phyloP scores from a whole-genome alignment of 1,284 basidiomycete species.

The Puccinia coronata region DNA sequence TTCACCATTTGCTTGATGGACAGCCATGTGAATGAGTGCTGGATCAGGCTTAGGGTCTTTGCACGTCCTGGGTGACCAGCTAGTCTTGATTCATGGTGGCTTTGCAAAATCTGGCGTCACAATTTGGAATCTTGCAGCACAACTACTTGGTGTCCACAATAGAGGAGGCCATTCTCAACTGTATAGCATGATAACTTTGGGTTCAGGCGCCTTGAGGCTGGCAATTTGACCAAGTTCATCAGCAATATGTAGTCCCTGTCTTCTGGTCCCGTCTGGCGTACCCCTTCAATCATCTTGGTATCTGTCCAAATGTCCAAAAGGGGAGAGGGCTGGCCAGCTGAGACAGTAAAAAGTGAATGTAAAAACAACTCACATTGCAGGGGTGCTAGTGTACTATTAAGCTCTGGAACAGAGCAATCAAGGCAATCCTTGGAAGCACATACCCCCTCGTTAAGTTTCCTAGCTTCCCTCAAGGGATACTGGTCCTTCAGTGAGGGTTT shows the following conservation, averaged over 20 bases:
- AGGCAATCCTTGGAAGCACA: neutral
- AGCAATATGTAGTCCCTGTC: neutral
- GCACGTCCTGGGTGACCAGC: conserved; percentile 62
- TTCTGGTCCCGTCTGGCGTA: neutral
- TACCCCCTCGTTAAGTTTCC: neutral
- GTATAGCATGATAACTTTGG: neutral
- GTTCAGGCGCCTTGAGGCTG: neutral
- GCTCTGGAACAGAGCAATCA: neutral
- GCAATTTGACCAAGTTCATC: neutral
- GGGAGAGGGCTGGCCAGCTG: neutral
- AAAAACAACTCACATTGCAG: neutral
- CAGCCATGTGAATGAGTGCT: conserved; percentile 59
- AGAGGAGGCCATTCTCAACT: neutral
- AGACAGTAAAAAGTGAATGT: neutral
- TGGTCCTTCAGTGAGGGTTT: neutral
- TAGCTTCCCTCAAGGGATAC: neutral
- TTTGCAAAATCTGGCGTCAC: neutral
- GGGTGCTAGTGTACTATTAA: neutral
- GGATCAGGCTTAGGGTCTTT: conserved; percentile 58
- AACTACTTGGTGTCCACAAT: neutral
- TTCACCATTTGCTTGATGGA: conserved; percentile 57
- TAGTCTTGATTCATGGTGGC: conserved; percentile 53
- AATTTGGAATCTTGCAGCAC: neutral
- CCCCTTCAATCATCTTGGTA: neutral
- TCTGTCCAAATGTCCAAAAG: neutral